A percentile compares a stretch with the other conserved stretches of the same genome.
Conservation (phyloP, 2,329 filamentous ascomycete species). For the Cryphonectria naterciae region DNA sequence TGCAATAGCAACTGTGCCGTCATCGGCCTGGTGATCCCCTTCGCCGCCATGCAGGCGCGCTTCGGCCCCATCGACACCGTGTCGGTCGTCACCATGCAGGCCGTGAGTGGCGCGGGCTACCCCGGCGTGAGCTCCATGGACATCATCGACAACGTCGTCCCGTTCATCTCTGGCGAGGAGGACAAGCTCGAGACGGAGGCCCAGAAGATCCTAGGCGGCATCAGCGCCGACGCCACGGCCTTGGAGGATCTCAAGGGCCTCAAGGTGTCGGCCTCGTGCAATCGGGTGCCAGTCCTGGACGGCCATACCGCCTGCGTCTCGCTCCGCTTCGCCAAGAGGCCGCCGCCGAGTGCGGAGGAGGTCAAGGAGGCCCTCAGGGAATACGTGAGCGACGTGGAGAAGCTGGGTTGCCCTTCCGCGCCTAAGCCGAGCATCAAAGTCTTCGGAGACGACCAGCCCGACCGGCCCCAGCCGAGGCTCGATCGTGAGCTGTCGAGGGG, state of each 20-base stretch:
- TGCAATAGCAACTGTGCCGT: conserved; percentile 99
- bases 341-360: conserved; percentile 73
- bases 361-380: conserved; percentile 79
- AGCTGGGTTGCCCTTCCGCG: conserved; percentile 83
- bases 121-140: conserved; percentile 93
- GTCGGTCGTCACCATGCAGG: conserved; percentile 90
- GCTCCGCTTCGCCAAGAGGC: conserved; percentile 76
- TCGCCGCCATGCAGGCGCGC: conserved; percentile 82
- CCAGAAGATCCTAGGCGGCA: conserved; percentile 83
- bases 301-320: conserved; percentile 96
- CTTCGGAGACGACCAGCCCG: conserved; percentile 73
- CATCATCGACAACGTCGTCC: conserved; percentile 93
- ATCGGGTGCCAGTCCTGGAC: conserved; percentile 91
- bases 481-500: conserved; percentile 85
- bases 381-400: conserved; percentile 82
- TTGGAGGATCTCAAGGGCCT: conserved; percentile 77
- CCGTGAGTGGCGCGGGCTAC: conserved; percentile 90
- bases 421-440: conserved; percentile 82
- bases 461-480: conserved; percentile 87
- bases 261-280: conserved; percentile 84
- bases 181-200: conserved; percentile 96
- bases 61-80: conserved; percentile 81
- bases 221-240: conserved; percentile 72
- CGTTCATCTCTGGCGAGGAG: conserved; percentile 91
- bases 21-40: conserved; percentile 93